Evolutionary conservation across 2,329 filamentous ascomycete genomes (phyloP), one percentile per base, ranked within the genome.

Genomic region (Diaporthe ilicicola): DNA sequence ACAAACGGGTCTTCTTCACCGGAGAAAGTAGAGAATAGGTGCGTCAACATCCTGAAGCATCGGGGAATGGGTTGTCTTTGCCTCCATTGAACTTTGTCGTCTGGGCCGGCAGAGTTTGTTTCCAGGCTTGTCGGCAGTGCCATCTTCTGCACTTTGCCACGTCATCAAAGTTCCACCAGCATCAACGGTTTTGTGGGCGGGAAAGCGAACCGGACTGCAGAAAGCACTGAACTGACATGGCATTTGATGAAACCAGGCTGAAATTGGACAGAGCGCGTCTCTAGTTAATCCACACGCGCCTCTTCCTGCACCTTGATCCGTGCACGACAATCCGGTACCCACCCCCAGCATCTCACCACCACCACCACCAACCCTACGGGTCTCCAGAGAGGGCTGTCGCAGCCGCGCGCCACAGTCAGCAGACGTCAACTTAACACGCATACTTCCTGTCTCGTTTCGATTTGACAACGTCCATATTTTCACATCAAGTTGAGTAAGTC

Each of bases 281-380:
- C 66, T 69, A 51, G 22, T 50, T 53, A 65, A 32, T 65, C 46
- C 24, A 64, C 59, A 68, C 69, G 69, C 69, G 71, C 42, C 56
- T 59, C 59, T 71, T 56, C 71, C 66, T 73, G 71, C 71, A 71
- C 64, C 67, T 68, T 73, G 69, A 73, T 71, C 71, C 71, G 71
- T 73, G 71, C 71, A 62, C 69, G 34, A 65, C 64, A 56, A 69
- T 50, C 53, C n/a, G 44, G 71, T 70, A 61, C 65, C 71, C 71
- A 73, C 71, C 64, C 62, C 68, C 55, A 68, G 61, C 48, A 55
- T 42, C 51, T 68, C 68, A 70, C 68, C 67, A 66, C 44, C 39
- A 65, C 37, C 19, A 32, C 67, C 39, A 65, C 37, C 19, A 32
- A 55, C 48, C 55, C 67, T 50, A 69, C 55, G 22, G 51, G 39